These are phyloP conservation scores for Schizopora paradoxa DNA, from an alignment of 1,284 basidiomycete species.

Conservation along the genomic window DNA sequence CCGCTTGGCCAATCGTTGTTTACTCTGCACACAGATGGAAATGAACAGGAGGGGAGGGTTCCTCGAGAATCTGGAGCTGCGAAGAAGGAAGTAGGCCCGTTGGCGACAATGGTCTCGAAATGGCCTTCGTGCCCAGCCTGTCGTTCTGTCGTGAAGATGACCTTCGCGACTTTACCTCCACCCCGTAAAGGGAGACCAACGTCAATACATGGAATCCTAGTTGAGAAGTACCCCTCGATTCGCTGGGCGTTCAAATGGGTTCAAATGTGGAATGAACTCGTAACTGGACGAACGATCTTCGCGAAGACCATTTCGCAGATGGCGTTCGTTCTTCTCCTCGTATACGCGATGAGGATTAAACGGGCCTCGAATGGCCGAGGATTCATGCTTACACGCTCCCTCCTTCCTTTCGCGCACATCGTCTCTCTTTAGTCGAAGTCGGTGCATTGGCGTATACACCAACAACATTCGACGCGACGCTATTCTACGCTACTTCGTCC, in stretches of 20 bases:
- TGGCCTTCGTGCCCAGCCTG: slow-evolving; percentile 23
- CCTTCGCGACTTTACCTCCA: slow-evolving; percentile 14
- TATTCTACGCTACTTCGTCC: no score
- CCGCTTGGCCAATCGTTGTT: slow-evolving; percentile 8
- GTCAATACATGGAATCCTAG: not conserved
- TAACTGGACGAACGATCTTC: slow-evolving; percentile 20
- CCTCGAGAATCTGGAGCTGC: slow-evolving; percentile 1
- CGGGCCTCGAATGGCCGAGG: no score
- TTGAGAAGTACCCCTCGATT: not conserved
- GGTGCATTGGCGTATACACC: no score
- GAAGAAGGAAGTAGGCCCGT: not conserved
- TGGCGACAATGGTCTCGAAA: slow-evolving; percentile 19
- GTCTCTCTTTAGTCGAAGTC: no score
- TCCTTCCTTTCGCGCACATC: no score
- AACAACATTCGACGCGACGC: no score
- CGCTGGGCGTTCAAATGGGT: slow-evolving; percentile 14
- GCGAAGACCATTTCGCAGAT: slow-evolving; percentile 19
- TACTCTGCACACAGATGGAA: slow-evolving; percentile 11
- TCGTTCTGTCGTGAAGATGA: slow-evolving; percentile 19
- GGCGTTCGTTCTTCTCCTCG: slow-evolving; percentile 20
- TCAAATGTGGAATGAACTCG: slow-evolving; percentile 19
- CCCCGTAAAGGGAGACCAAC: not conserved
- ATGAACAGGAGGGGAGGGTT: slow-evolving; percentile 8
- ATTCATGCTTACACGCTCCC: no score
- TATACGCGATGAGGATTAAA: slow-evolving; percentile 21